Percentiles rank a stretch among this genome's conserved stretches.
phyloP scores from a whole-genome alignment of 2,329 filamentous ascomycete genomes.

The Trichoderma arundinaceum region DNA sequence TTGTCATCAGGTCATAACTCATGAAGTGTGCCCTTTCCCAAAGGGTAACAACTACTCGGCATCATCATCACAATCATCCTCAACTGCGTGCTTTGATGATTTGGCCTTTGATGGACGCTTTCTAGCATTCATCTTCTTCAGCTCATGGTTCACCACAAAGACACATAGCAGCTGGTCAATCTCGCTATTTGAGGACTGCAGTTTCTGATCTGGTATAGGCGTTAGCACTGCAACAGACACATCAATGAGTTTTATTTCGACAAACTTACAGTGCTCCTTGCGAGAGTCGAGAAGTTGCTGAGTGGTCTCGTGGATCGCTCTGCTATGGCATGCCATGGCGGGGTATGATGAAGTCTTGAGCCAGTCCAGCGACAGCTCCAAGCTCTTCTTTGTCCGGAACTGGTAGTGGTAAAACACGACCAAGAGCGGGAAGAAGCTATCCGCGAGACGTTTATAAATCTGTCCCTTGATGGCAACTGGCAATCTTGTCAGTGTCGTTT shows the following conservation, averaged over 20 bases:
- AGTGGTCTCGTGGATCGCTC: constrained; percentile 39
- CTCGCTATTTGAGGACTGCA: constrained; percentile 43
- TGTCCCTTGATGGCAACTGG: constrained; percentile 34
- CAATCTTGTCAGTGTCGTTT: constrained; percentile 3
- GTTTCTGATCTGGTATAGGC: constrained; percentile 39
- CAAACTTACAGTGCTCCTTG: constrained; percentile 46
- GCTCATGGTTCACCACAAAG: constrained; percentile 48
- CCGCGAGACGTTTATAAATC: constrained; percentile 41
- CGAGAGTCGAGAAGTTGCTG: constrained; percentile 45
- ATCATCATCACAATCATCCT: constrained; percentile 40
- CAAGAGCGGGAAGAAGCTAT: constrained; percentile 47
- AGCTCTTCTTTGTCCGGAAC: constrained; percentile 49
- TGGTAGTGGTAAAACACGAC: constrained; percentile 50
- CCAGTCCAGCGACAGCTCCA: constrained; percentile 49
- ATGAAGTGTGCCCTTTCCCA: constrained; percentile 9
- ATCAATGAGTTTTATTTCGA: neutral
- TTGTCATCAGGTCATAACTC: constrained; percentile 27
- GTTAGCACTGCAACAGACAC: constrained; percentile 4
- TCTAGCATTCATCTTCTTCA: constrained; percentile 48
- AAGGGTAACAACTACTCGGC: constrained; percentile 32
- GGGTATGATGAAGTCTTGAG: constrained; percentile 42
- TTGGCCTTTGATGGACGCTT: constrained; percentile 40
- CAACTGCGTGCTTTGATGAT: constrained; percentile 35
- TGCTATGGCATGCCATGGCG: constrained; percentile 38
- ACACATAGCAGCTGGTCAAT: constrained; percentile 44